Evolutionary conservation across 2,329 filamentous ascomycete species (phyloP), one percentile per base, ranked within the genome.

Genomic region (Ceratocystis albifundus): DNA sequence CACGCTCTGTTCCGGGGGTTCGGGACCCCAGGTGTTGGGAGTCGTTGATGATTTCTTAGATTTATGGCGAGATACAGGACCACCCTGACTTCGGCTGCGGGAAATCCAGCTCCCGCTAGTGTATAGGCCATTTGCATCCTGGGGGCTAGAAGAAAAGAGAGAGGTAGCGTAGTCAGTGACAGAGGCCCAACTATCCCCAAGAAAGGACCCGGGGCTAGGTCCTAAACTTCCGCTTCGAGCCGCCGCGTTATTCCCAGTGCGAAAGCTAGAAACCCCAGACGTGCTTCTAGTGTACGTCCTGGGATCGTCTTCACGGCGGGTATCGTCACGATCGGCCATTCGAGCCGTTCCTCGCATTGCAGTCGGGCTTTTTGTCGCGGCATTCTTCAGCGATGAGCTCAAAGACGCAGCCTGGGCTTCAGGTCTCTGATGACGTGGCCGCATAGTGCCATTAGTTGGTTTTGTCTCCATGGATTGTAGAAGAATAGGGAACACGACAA

Each of bases 21-120:
- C 74, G 3, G 82, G 82, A 0, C 82, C 82, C 82, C 82, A 84
- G 17, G 73, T 73, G 36, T 65, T 69, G 15, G 64, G 62, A 17
- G 68, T 50, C 62, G 50, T 70, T 71, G 64, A 45, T 36, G 45
- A 32, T 36, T 55, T 62, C 41, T 12, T 62, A 5, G 62, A 20
- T 17, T 50, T 25, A n/a, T 57, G 55, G 45, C 44, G 44, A 12
- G 45, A 48, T 65, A 63, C 30, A 7, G 28, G 28, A 8, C 53
- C 53, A 44, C 46, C 46, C n/a, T 63, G 61, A 48, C 66, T 67
- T 15, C 48, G 28, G 45, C 66, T 68, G 12, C 64, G 66, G 25
- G 64, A 65, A 48, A 32, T 45, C n/a, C 44, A 20, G 32, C 50
- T 28, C 6, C 32, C 15, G 15, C 50, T 41, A 12, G 41, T 44